Conservation (phyloP, 2,329 filamentous ascomycete species). For the Xylariaceae sp. region DNA sequence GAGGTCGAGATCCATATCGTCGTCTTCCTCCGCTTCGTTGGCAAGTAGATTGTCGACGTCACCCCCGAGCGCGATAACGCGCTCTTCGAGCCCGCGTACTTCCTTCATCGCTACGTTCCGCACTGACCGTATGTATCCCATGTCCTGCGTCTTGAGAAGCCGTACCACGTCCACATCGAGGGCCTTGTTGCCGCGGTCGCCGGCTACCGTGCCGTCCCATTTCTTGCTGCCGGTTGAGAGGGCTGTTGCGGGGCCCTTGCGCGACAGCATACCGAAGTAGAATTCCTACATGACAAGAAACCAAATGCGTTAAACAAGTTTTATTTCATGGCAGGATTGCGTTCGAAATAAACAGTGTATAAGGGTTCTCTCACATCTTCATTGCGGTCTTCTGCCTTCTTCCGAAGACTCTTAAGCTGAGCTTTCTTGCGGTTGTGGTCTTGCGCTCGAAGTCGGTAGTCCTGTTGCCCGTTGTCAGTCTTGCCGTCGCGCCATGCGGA, state of each 20-base stretch:
- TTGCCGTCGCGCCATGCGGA: not conserved
- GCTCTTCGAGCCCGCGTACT: conserved; percentile 51
- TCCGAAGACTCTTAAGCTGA: conserved; percentile 54
- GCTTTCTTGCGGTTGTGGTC: conserved; percentile 64
- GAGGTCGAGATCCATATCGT: conserved; percentile 32
- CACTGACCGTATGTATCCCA: conserved; percentile 61
- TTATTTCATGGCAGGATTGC: not conserved
- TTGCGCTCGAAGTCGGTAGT: conserved; percentile 61
- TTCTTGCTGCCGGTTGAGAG: conserved; percentile 47
- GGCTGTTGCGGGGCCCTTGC: conserved; percentile 50
- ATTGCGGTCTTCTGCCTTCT: conserved; percentile 62
- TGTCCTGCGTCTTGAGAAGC: conserved; percentile 65
- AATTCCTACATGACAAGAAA: conserved; percentile 42
- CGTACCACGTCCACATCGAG: conserved; percentile 56
- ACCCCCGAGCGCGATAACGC: conserved; percentile 44
- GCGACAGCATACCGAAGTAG: conserved; percentile 66
- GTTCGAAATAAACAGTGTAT: not conserved
- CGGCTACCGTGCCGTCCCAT: conserved; percentile 54
- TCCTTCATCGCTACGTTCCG: conserved; percentile 57
- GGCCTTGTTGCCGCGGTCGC: conserved; percentile 53
- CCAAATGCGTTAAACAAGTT: not conserved
- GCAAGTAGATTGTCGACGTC: conserved; percentile 23
- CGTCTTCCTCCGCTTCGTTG: conserved; percentile 27
- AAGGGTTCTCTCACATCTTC: conserved; percentile 50
- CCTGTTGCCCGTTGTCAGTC: conserved; percentile 27